These are phyloP conservation scores for Kluyveromyces nonfermentans DNA, from an alignment of 805 yeast genomes.

Conservation along the genomic window DNA sequence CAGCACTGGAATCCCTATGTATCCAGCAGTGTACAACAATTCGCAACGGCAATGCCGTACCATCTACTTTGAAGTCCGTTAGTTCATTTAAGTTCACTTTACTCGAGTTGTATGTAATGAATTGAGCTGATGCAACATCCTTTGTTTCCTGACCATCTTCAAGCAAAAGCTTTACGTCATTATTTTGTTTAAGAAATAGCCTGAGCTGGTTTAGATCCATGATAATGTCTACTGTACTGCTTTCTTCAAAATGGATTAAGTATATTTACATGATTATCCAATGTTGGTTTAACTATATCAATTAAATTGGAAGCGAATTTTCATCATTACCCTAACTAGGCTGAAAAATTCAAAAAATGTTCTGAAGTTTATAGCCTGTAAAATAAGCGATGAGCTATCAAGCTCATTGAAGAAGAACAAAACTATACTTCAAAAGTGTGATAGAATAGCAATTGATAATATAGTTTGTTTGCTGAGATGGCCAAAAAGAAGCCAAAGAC, in stretches of 20 bases:
- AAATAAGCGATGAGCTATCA: neutral
- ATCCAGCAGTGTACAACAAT: constrained; percentile 73
- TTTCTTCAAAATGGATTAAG: neutral
- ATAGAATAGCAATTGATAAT: too few relatives aligned
- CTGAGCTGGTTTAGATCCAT: constrained; percentile 11
- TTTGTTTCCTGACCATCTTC: constrained; percentile 20
- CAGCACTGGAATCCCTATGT: constrained; percentile 59
- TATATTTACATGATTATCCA: neutral
- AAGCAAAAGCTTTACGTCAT: constrained; percentile 11
- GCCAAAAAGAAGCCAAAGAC: constrained; percentile 15
- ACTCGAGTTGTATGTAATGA: constrained; percentile 21
- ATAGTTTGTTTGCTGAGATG: constrained; percentile 12
- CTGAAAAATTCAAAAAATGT: neutral
- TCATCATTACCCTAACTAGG: neutral
- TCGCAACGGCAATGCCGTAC: constrained; percentile 39
- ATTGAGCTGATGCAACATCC: constrained; percentile 31
- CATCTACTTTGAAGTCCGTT: constrained; percentile 52
- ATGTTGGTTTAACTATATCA: neutral
- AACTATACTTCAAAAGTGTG: too few relatives aligned
- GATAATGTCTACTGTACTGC: neutral
- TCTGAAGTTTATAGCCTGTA: neutral
- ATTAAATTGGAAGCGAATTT: neutral
- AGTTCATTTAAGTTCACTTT: constrained; percentile 32
- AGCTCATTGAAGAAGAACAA: too few relatives aligned
- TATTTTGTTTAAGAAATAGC: constrained; percentile 13